These are phyloP conservation scores for Amphirosellinia nigrospora DNA, from an alignment of 495 filamentous ascomycete species.

Conservation along the genomic window DNA sequence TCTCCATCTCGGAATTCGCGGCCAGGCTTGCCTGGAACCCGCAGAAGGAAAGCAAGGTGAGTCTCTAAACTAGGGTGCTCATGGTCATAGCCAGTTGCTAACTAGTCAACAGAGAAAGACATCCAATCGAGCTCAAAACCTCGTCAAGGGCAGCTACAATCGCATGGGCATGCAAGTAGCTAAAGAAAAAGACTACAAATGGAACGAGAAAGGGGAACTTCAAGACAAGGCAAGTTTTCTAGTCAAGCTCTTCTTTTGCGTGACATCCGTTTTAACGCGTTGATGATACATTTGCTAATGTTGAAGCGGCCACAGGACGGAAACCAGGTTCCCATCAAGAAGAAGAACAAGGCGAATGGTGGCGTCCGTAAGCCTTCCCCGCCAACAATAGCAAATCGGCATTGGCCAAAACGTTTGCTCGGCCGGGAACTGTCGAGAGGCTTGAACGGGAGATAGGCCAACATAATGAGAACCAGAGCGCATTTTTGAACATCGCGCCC, in stretches of 20 bases:
- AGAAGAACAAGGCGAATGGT: neutral
- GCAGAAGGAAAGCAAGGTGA: neutral
- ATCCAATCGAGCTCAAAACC: neutral
- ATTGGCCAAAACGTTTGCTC: neutral
- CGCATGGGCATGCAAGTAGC: neutral
- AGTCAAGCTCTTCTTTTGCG: neutral
- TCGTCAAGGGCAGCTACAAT: neutral
- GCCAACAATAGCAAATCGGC: neutral
- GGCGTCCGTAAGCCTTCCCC: neutral
- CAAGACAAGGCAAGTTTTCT: constrained; percentile 2
- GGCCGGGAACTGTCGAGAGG: neutral
- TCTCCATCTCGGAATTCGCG: neutral
- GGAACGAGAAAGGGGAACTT: neutral
- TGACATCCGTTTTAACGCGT: neutral
- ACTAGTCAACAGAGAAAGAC: neutral
- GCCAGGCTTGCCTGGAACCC: constrained; percentile 19
- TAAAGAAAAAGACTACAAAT: neutral
- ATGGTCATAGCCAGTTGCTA: neutral
- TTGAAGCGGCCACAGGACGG: neutral
- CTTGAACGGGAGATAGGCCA: neutral
- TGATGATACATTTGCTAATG: neutral
- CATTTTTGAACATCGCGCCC: too few relatives aligned
- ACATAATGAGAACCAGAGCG: neutral
- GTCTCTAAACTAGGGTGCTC: neutral
- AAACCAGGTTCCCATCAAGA: neutral